Evolutionary conservation across 768 basidiomycete species (phyloP), one percentile per base, ranked within the genome.

Genomic region (Boletus pseudopeckii): DNA sequence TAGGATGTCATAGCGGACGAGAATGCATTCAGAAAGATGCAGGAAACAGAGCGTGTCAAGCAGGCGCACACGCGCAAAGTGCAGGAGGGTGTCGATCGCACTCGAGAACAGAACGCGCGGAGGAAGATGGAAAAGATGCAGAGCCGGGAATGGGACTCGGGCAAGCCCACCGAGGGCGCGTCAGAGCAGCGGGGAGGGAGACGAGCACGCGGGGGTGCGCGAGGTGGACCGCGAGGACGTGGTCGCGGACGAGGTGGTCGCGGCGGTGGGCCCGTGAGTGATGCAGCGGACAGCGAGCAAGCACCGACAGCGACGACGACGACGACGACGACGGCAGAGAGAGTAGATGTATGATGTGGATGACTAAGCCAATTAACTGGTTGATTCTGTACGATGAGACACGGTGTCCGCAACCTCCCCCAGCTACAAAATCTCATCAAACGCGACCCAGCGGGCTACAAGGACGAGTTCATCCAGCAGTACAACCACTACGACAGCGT

Each of bases 371-470:
- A 46, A 46, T 30, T 5, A 11, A 18, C 14, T 15, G 10, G 10
- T 34, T 30, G 20, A 28, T 1, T 18, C 14, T 18, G 18, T 11
- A 10, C 45, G 20, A 47, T 57, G 57, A 39, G 44, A 9, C 59
- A 55, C 4, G 60, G 59, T 5, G 33, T 46, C 22, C 79, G 93
- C 51, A 80, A 96, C 66, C 82, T 98, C 9, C 95, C 97, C 0
- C 92, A 97, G 66, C 80, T 99, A 8, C 96, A 98, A 70, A 98
- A 98, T 68, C 79, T 98, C 49, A 94, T 99, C 70, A 99, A 99
- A 68, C 82, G 97, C 41, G 92, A 97, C 69, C 90, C 96, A 4
- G 71, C 75, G 9, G 86, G 83, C 0, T 98, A 99, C 76, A 88
- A 83, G 67, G 96, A 98, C 56, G 97, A 99, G 63, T 99, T 98